Conservation (phyloP, 225 moss, liverwort and hornwort genomes). For the Polytrichum formosum region DNA sequence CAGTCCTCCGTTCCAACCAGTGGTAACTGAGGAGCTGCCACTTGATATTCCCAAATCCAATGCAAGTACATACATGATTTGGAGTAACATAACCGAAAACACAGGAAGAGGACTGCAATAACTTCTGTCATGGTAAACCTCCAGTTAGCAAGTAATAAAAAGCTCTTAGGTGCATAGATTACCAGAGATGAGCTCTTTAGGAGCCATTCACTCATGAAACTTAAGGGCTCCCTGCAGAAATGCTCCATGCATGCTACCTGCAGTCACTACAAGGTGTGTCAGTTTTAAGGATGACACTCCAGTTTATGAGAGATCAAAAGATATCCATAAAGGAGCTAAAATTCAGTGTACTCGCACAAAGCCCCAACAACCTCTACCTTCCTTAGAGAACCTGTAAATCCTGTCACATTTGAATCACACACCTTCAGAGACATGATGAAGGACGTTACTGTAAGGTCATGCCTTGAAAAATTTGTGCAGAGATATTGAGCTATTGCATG, state of each 20-base stretch:
- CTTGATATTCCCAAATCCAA: neutral
- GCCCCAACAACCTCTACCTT: no score
- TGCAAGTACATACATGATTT: neutral
- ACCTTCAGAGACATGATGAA: slow-evolving; percentile 88
- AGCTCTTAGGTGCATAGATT: neutral
- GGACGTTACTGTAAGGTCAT: slow-evolving; percentile 83
- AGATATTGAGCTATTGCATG: slow-evolving; percentile 62
- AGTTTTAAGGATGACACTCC: neutral
- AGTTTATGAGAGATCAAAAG: no score
- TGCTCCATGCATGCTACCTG: slow-evolving; percentile 95
- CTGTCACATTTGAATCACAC: slow-evolving; percentile 6
- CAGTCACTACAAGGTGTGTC: slow-evolving; percentile 16
- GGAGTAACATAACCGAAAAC: no score
- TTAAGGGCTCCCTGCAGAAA: slow-evolving; percentile 85
- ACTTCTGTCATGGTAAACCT: neutral
- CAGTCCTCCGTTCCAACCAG: no score
- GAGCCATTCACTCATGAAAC: slow-evolving; percentile 75
- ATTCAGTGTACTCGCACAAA: no score
- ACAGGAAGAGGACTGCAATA: no score
- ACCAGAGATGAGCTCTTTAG: slow-evolving; percentile 74
- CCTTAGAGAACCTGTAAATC: no score
- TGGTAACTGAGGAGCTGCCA: neutral
- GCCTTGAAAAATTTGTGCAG: slow-evolving; percentile 58
- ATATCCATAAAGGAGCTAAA: no score
- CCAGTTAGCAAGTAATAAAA: neutral